phyloP scores from a whole-genome alignment of 768 basidiomycete species.

The Filobasidium floriforme region DNA sequence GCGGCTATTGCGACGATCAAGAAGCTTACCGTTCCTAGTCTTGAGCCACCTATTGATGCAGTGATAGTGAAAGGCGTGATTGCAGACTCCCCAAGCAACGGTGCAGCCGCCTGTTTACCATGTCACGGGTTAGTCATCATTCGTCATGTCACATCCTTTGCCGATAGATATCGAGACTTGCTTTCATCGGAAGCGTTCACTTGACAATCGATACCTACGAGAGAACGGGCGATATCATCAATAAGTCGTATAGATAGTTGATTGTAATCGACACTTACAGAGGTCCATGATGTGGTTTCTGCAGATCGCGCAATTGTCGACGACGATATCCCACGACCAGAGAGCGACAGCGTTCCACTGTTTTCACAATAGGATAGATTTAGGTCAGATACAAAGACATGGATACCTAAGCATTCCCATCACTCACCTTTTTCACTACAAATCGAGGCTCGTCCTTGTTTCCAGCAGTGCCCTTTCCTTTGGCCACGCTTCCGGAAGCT shows the following conservation, averaged over 20 bases:
- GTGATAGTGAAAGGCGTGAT: conserved; percentile 99
- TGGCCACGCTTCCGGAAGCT: not conserved
- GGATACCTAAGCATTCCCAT: not conserved
- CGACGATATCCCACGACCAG: conserved; percentile 99
- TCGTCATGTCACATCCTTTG: too few species aligned
- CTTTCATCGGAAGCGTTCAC: conserved; percentile 62
- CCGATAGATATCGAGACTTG: not conserved
- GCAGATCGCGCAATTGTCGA: conserved; percentile 99
- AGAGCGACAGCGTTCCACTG: conserved; percentile 98
- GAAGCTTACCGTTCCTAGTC: conserved; percentile 52
- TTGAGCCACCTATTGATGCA: conserved; percentile 99
- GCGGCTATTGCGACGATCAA: not conserved
- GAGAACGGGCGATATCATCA: not conserved
- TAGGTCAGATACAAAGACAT: not conserved
- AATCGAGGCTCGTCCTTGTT: conserved; percentile 49
- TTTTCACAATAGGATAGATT: not conserved
- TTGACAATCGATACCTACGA: conserved; percentile 93
- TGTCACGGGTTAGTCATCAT: not conserved
- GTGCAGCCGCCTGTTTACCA: conserved; percentile 48
- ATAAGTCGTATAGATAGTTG: not conserved
- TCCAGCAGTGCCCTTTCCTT: conserved; percentile 15
- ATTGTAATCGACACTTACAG: conserved; percentile 54
- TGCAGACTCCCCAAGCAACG: conserved; percentile 98
- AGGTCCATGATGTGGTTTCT: conserved; percentile 99
- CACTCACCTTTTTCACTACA: conserved; percentile 92